These are phyloP conservation scores for Hylodesmum podocarpum DNA, from an alignment of 306 rosid genomes.

Conservation along the genomic window DNA sequence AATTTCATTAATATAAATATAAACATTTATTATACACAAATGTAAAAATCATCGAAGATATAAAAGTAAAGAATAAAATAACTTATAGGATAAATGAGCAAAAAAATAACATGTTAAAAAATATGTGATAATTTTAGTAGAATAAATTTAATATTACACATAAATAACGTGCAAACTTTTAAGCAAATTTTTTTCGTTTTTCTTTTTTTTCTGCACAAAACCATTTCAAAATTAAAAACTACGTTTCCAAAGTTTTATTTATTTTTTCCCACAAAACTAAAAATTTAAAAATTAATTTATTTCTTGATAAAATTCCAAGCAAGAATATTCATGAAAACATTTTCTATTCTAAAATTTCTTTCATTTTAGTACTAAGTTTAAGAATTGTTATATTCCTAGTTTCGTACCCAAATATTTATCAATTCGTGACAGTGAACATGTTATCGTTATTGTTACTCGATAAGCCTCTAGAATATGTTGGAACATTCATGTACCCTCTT, in stretches of 20 bases:
- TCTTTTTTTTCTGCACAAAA: not conserved
- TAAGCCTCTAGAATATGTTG: not conserved
- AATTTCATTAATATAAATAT: too few species aligned
- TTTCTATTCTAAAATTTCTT: not conserved
- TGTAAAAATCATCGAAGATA: too few species aligned
- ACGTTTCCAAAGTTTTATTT: not conserved
- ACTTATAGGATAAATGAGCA: too few species aligned
- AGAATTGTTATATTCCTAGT: not conserved
- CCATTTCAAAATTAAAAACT: not conserved
- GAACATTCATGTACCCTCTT: conserved; percentile 28
- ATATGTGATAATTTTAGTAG: too few species aligned
- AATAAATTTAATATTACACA: too few species aligned
- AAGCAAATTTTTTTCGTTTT: not conserved
- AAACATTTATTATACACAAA: too few species aligned
- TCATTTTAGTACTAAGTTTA: not conserved
- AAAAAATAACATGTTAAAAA: too few species aligned
- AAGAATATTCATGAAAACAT: not conserved
- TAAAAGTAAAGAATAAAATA: too few species aligned
- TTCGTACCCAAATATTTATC: too few species aligned
- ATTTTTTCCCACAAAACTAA: not conserved
- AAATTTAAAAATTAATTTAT: not conserved
- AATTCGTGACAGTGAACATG: not conserved
- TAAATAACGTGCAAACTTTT: not conserved
- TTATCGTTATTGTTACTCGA: not conserved
- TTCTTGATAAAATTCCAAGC: not conserved